These are phyloP conservation scores for Penicillium manginii DNA, from an alignment of 495 filamentous ascomycete genomes.

Conservation along the genomic window DNA sequence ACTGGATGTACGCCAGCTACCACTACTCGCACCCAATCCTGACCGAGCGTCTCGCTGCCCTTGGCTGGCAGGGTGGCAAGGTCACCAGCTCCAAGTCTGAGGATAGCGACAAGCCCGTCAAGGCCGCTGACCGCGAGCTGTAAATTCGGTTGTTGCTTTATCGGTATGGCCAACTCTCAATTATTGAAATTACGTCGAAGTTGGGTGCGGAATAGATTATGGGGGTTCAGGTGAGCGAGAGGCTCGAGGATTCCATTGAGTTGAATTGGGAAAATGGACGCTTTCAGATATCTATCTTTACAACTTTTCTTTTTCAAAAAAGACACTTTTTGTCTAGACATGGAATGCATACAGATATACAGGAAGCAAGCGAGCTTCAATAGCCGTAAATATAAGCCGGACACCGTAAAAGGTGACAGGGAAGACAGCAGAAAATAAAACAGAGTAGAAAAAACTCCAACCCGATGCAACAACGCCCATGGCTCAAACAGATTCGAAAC, in stretches of 20 bases:
- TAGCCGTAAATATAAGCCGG: slow-evolving; percentile 6
- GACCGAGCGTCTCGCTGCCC: slow-evolving; percentile 85
- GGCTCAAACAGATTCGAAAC: slow-evolving; percentile 18
- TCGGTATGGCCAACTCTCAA: neutral
- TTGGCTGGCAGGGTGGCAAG: slow-evolving; percentile 77
- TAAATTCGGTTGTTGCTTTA: slow-evolving; percentile 26
- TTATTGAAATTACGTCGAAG: neutral
- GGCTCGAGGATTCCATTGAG: neutral
- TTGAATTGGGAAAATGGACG: neutral
- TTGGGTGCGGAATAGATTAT: neutral
- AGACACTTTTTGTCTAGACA: slow-evolving; percentile 26
- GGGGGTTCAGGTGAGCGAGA: neutral
- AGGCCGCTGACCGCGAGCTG: slow-evolving; percentile 62
- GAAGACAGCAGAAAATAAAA: slow-evolving; percentile 13
- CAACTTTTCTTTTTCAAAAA: neutral
- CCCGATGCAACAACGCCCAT: slow-evolving; percentile 38
- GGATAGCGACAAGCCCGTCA: slow-evolving; percentile 56
- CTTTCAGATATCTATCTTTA: slow-evolving; percentile 9
- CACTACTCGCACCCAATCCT: slow-evolving; percentile 98
- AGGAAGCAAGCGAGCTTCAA: slow-evolving; percentile 12
- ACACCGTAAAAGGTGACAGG: neutral
- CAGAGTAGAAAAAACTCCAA: slow-evolving; percentile 27
- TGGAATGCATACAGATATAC: slow-evolving; percentile 22
- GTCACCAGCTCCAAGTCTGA: slow-evolving; percentile 52
- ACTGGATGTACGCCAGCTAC: slow-evolving; percentile 97